phyloP scores from a whole-genome alignment of 768 basidiomycete genomes.

The Termitomyces eurrhizus region DNA sequence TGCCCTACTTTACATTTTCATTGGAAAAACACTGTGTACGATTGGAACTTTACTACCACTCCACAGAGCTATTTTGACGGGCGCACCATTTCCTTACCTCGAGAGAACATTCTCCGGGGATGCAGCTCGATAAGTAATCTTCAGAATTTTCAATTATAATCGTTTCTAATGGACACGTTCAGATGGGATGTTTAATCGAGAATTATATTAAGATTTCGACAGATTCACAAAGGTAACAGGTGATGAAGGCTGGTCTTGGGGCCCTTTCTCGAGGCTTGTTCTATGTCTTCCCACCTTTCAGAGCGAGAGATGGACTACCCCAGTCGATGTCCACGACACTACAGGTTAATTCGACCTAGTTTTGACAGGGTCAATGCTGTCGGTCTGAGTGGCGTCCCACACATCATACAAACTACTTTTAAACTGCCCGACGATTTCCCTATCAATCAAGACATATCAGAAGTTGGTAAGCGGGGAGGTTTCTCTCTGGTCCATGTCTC shows the following conservation, averaged over 20 bases:
- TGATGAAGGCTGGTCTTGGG: slow-evolving; percentile 28
- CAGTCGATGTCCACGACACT: slow-evolving; percentile 16
- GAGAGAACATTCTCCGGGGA: slow-evolving; percentile 26
- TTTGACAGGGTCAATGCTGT: slow-evolving; percentile 23
- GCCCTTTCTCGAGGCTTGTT: not conserved
- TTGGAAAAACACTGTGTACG: slow-evolving; percentile 15
- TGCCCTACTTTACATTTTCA: slow-evolving; percentile 17
- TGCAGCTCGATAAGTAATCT: slow-evolving; percentile 24
- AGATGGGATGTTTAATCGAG: slow-evolving; percentile 21
- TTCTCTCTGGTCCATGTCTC: not conserved
- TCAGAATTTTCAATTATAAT: not conserved
- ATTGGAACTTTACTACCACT: slow-evolving; percentile 28
- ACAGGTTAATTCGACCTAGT: slow-evolving; percentile 27
- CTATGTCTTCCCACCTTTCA: slow-evolving; percentile 1
- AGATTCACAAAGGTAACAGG: slow-evolving; percentile 19
- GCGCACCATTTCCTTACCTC: slow-evolving; percentile 13
- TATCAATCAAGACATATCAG: slow-evolving; percentile 38
- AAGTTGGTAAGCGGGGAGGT: slow-evolving; percentile 29
- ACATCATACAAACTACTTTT: slow-evolving; percentile 28
- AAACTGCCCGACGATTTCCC: slow-evolving; percentile 33
- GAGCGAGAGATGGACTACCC: slow-evolving; percentile 24
- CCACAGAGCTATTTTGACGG: slow-evolving; percentile 19
- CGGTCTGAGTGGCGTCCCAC: slow-evolving; percentile 24
- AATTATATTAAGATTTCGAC: slow-evolving; percentile 21
- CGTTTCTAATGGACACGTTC: not conserved